Evolutionary conservation across 2,329 filamentous ascomycete genomes (phyloP).

Genomic region (Leptographium flavum): DNA sequence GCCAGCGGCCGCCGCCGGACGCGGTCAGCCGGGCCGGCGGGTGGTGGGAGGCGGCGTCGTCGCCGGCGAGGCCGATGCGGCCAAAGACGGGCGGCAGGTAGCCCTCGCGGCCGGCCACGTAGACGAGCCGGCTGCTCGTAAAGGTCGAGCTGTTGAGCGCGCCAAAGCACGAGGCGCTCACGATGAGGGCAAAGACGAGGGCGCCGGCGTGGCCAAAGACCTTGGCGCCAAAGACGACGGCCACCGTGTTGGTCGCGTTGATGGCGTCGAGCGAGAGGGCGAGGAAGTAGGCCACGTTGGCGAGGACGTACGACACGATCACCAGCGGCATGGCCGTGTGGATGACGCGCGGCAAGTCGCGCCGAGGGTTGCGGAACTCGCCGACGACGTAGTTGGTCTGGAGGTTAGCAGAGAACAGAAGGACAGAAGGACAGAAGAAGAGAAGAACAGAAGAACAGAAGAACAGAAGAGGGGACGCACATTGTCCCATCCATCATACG

Average conservation of each 20-base stretch:
- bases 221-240: conserved; percentile 78
- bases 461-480: conserved; percentile 35
- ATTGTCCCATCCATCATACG: conserved; percentile 98
- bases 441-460: neutral
- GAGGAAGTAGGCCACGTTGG: conserved; percentile 88
- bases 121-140: conserved; percentile 81
- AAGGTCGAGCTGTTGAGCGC: conserved; percentile 91
- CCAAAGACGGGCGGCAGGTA: conserved; percentile 79
- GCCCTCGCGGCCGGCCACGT: conserved; percentile 87
- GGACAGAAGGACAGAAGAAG: neutral
- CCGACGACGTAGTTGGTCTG: conserved; percentile 96
- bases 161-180: conserved; percentile 84
- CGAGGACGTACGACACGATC: conserved; percentile 77
- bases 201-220: conserved; percentile 79
- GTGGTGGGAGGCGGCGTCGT: neutral
- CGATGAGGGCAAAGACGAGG: conserved; percentile 73
- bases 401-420: neutral
- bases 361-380: conserved; percentile 82
- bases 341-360: conserved; percentile 86
- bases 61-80: conserved; percentile 53
- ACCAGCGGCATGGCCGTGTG: conserved; percentile 94
- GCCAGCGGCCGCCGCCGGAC: conserved; percentile 37
- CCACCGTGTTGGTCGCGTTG: conserved; percentile 86
- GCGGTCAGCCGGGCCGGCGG: conserved; percentile 22
- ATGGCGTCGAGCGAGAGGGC: conserved; percentile 72